A percentile compares a stretch with the other conserved stretches of the same genome.
phyloP scores from a whole-genome alignment of 352 stramenopile species.

The Globisporangium cystogenes region DNA sequence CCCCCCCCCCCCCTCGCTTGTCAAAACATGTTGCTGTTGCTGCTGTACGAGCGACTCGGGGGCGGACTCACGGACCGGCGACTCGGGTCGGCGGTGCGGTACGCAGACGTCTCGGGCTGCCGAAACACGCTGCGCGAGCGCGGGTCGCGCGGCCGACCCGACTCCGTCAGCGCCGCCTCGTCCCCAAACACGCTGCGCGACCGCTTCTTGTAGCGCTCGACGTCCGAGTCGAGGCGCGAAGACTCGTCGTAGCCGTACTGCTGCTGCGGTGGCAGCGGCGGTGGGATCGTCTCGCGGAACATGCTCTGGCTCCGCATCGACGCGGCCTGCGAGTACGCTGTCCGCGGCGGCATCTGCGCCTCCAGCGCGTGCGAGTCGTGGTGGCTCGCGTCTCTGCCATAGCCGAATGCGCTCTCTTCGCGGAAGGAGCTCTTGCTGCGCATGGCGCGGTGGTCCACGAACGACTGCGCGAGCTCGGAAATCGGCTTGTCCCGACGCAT shows the following conservation, averaged over 20 bases:
- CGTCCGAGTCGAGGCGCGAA: slow-evolving; percentile 3
- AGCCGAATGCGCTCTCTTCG: slow-evolving; percentile 4
- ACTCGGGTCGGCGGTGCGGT: not conserved
- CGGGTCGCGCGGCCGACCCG: slow-evolving; percentile 21
- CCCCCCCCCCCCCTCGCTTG: too few species aligned
- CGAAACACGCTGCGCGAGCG: slow-evolving; percentile 17
- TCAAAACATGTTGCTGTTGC: not conserved
- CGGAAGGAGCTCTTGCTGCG: slow-evolving; percentile 6
- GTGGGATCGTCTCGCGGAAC: slow-evolving; percentile 1
- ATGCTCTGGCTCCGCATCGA: slow-evolving; percentile 13
- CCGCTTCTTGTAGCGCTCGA: slow-evolving; percentile 19
- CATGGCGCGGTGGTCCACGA: not conserved
- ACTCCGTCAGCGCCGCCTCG: slow-evolving; percentile 11
- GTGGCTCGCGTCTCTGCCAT: not conserved
- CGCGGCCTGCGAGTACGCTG: slow-evolving; percentile 7
- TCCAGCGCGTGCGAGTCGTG: not conserved
- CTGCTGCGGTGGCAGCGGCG: not conserved
- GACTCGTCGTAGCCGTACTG: not conserved
- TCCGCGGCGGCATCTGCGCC: not conserved
- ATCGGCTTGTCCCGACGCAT: slow-evolving; percentile 6
- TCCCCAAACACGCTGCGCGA: slow-evolving; percentile 24
- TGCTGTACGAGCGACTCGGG: not conserved
- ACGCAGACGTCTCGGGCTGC: not conserved
- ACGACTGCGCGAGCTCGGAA: not conserved
- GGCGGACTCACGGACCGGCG: not conserved